Evolutionary conservation across 2,329 filamentous ascomycete species (phyloP), one percentile per base, ranked within the genome.

Genomic region (Nemania serpens): DNA sequence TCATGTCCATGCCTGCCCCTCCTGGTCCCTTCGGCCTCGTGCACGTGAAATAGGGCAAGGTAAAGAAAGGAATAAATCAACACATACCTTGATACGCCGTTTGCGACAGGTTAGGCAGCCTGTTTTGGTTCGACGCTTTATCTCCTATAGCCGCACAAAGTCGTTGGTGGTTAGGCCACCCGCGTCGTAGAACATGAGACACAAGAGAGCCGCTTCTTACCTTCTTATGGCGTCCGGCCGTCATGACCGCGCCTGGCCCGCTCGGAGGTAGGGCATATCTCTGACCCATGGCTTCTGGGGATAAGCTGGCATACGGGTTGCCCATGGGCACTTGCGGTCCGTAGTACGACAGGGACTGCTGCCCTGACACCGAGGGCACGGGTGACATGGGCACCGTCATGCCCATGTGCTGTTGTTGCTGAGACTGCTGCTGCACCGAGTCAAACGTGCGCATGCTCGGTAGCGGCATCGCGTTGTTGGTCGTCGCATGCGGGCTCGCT

Each of bases 91-190:
- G 72, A 87, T 86, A 68, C 84, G 78, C 67, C 84, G 80, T 70
- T 85, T 86, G 58, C 84, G 82, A 74, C 84, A 87, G 46, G 84
- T 87, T 72, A 87, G 74, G 66, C 84, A 87, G n/a, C 84, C 84
- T 1, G 84, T 87, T 73, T 87, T 87, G 48, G 84, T 87, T 68
- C 84, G 81, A 63, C 84, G 81, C 73, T 86, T 87, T 70, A 87
- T 87, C 72, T 87, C 84, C 84, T 87, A 72, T 68, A 66, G 18
- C 59, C 66, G 15, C 65, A 49, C 59, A 63, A 58, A 59, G 58
- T 18, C 55, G 55, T 37, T 50, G 37, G 56, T 45, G 22, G 56
- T 61, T 53, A 61, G 62, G 55, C 55, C n/a, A 34, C 66, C 61
- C 63, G 48, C 39, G 71, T 73, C 67, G 74, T 71, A 69, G 49